These are phyloP conservation scores for Rhodotorula babjevae DNA, from an alignment of 768 basidiomycete genomes.

Conservation along the genomic window DNA sequence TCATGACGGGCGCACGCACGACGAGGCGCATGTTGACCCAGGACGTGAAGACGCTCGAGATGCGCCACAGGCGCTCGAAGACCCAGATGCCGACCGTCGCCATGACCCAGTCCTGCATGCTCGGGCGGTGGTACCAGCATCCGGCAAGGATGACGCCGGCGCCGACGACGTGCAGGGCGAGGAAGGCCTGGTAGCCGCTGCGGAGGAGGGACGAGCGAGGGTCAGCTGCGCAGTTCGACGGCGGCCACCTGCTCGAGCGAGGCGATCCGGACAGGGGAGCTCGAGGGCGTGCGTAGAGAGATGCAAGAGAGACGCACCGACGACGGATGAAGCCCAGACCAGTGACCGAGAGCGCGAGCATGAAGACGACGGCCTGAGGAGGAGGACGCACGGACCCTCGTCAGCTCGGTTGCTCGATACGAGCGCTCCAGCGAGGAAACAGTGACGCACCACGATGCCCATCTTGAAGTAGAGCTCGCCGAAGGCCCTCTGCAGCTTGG, in stretches of 20 bases:
- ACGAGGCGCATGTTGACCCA: slow-evolving; percentile 14
- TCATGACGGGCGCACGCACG: slow-evolving; percentile 17
- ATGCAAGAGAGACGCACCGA: neutral
- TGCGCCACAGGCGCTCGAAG: slow-evolving; percentile 25
- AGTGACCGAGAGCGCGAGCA: slow-evolving; percentile 14
- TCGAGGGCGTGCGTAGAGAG: too few species aligned
- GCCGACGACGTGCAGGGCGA: slow-evolving; percentile 30
- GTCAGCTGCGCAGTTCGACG: neutral
- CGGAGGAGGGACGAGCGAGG: too few species aligned
- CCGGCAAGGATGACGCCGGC: slow-evolving; percentile 32
- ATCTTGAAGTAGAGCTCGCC: slow-evolving; percentile 17
- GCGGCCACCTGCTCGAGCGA: too few species aligned
- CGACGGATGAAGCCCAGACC: slow-evolving; percentile 20
- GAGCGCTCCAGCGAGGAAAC: too few species aligned
- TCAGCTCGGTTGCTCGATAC: too few species aligned
- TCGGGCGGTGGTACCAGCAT: slow-evolving; percentile 30
- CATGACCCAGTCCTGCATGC: slow-evolving; percentile 19
- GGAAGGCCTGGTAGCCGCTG: slow-evolving; percentile 28
- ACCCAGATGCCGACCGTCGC: slow-evolving; percentile 24
- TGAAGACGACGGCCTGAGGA: slow-evolving; percentile 24
- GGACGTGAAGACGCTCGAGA: slow-evolving; percentile 6
- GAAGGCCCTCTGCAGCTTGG: neutral
- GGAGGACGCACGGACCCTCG: too few species aligned
- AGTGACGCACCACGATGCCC: slow-evolving; percentile 8
- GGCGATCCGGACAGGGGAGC: too few species aligned